Evolutionary conservation across 352 stramenopile genomes (phyloP), one percentile per base, ranked within the genome.

Genomic region (Phytophthora sansomeana): DNA sequence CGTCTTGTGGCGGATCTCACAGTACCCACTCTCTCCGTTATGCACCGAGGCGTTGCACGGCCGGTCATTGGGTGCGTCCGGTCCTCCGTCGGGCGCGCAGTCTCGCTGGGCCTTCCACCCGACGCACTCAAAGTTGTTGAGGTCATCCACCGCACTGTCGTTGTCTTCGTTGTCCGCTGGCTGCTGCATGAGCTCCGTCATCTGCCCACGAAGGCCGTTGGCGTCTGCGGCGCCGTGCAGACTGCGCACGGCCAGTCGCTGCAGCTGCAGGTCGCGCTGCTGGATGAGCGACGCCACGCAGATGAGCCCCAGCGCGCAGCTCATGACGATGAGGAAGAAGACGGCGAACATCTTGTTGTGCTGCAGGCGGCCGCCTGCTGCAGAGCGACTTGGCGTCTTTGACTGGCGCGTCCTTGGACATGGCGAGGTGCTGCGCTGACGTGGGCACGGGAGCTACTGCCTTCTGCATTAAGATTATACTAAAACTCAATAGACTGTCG

Each of bases 261-360:
- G 67, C 43, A 75, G 51, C 33, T 67, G 60, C 42, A 72, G 58
- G 33, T 80, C 77, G 24, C 73, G 71, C 57, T 77, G 77, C 56
- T 87, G 81, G 55, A 90, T 81, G 35, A 87, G 69, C 46, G 77
- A 77, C 17, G 77, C 78, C 21, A 90, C 77, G 13, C 74, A 83
- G 21, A 90, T 70, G 48, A 90, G 69, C 1, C 81, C 78, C 5
- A 87, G 60, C 1, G 78, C 72, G 58, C 78, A 90, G 35, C 50
- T 86, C 63, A 81, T 66, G 39, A 90, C 72, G 30, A 90, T 85
- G 52, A 75, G 60, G 56, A 78, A 64, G 60, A 78, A 78, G 51
- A 78, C 48, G 35, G 50, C 59, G 53, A 72, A 78, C 59, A 78
- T 66, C 28, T 70, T 74, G 56, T 58, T 69, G 64, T 72, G 52